A percentile compares a stretch with the other conserved stretches of the same genome.
Evolutionary conservation across 2,329 filamentous ascomycete genomes (phyloP).

Genomic region (Neoscytalidium dimidiatum): DNA sequence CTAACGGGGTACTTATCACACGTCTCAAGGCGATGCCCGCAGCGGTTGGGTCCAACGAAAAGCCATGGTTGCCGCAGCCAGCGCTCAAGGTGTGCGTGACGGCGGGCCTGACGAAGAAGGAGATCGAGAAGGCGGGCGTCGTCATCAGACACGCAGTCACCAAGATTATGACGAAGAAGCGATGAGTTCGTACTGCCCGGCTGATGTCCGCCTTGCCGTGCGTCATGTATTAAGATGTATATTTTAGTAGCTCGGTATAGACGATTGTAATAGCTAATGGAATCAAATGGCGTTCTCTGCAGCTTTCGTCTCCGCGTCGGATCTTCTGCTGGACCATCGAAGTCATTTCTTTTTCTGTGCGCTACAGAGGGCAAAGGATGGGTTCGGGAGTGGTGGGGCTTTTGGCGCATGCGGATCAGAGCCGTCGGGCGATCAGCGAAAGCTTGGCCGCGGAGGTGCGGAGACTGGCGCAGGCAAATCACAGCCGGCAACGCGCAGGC

Average conservation of each 20-base stretch:
- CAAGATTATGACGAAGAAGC: slow-evolving; percentile 69
- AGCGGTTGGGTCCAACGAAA: slow-evolving; percentile 63
- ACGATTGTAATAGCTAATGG: slow-evolving; percentile 15
- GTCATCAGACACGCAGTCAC: slow-evolving; percentile 90
- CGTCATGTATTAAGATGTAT: not conserved
- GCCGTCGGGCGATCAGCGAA: slow-evolving; percentile 5
- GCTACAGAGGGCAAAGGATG: no score
- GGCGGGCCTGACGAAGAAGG: slow-evolving; percentile 84
- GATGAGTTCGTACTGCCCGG: no score
- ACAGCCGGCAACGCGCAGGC: not conserved
- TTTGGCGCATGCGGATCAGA: not conserved
- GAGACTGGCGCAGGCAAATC: not conserved
- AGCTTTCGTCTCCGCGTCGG: no score
- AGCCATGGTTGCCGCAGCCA: slow-evolving; percentile 68
- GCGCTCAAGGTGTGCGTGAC: slow-evolving; percentile 92
- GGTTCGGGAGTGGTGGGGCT: not conserved
- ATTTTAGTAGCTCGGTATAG: not conserved
- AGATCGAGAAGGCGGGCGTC: slow-evolving; percentile 90
- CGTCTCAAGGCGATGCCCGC: slow-evolving; percentile 75
- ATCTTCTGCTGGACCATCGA: no score
- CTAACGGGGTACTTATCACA: slow-evolving; percentile 87
- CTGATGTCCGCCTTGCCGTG: no score
- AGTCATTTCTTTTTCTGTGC: no score
- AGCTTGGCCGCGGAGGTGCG: slow-evolving; percentile 8
- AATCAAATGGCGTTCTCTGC: not conserved